Percentiles rank a stretch among this genome's conserved stretches.
These are phyloP conservation scores for Zygnema cylindricum DNA, from an alignment of 139 green algal species.

Conservation along the genomic window DNA sequence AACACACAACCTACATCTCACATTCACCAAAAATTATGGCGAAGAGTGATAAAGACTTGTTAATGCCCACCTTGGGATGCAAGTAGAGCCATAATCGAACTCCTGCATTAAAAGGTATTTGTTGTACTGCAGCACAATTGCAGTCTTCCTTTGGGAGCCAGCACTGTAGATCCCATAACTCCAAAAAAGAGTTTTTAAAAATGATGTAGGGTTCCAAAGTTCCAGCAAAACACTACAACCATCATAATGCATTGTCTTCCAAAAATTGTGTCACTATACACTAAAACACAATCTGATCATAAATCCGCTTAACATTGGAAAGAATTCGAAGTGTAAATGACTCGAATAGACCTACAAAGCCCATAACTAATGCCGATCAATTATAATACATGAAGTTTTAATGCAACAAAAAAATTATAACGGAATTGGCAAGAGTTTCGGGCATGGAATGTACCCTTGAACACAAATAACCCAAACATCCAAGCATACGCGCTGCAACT, in stretches of 20 bases:
- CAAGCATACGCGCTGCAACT: conserved; percentile 18
- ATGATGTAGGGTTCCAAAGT: no score
- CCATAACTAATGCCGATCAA: neutral
- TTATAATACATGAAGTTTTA: neutral
- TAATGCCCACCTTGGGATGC: conserved; percentile 47
- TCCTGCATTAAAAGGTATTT: neutral
- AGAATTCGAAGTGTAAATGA: neutral
- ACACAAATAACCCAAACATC: conserved; percentile 28
- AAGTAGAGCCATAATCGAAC: conserved; percentile 55
- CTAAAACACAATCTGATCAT: no score
- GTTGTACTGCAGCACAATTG: conserved; percentile 17
- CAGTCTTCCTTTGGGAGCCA: conserved; percentile 44
- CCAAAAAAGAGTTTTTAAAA: no score
- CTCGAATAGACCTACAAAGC: conserved; percentile 1
- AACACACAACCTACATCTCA: no score
- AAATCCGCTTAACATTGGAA: neutral
- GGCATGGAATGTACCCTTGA: neutral
- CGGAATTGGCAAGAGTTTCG: neutral
- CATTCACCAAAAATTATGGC: no score
- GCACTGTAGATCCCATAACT: conserved; percentile 31
- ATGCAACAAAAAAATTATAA: neutral
- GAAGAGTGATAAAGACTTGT: no score
- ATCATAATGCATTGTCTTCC: no score
- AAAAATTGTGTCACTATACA: no score
- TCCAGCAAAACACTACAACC: no score